Evolutionary conservation across 108 stramenopile species (phyloP).

Genomic region (Discostella pseudostelligera): DNA sequence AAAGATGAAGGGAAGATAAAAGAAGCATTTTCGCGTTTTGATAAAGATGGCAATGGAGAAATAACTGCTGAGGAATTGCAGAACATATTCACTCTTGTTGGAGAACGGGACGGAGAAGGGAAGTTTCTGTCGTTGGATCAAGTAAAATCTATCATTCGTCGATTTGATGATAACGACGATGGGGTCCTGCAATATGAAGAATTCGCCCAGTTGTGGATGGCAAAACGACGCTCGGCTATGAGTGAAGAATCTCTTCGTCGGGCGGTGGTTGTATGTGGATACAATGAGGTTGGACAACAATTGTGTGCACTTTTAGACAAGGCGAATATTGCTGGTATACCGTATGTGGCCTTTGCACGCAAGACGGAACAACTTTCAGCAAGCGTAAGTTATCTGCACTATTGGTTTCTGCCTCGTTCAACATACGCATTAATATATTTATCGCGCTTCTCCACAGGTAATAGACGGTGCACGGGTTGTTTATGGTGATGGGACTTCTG

Average conservation of each 20-base stretch:
- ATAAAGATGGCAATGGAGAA: constrained; percentile 65
- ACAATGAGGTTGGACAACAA: constrained; percentile 53
- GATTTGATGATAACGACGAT: constrained; percentile 48
- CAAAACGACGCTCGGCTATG: constrained; percentile 47
- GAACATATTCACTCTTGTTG: constrained; percentile 42
- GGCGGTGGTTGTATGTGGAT: constrained; percentile 58
- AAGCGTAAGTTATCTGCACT: constrained; percentile 26
- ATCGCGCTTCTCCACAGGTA: not conserved
- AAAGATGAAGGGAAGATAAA: constrained; percentile 51
- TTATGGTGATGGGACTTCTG: constrained; percentile 63
- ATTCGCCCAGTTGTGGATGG: constrained; percentile 50
- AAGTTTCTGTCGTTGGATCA: constrained; percentile 51
- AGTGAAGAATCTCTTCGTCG: constrained; percentile 42
- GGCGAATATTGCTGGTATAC: constrained; percentile 39
- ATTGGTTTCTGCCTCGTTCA: constrained; percentile 23
- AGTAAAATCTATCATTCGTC: constrained; percentile 38
- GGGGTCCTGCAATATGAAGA: constrained; percentile 49
- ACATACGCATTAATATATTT: not conserved
- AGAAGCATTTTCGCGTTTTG: constrained; percentile 65
- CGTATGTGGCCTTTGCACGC: constrained; percentile 61
- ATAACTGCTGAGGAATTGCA: constrained; percentile 52
- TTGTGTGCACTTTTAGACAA: constrained; percentile 39
- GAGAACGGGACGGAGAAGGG: constrained; percentile 53
- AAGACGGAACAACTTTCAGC: constrained; percentile 53
- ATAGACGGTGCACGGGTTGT: constrained; percentile 59